Base-by-base conservation (phyloP, 2,329 filamentous ascomycete species). In the Chaetomiaceae sp. region DNA sequence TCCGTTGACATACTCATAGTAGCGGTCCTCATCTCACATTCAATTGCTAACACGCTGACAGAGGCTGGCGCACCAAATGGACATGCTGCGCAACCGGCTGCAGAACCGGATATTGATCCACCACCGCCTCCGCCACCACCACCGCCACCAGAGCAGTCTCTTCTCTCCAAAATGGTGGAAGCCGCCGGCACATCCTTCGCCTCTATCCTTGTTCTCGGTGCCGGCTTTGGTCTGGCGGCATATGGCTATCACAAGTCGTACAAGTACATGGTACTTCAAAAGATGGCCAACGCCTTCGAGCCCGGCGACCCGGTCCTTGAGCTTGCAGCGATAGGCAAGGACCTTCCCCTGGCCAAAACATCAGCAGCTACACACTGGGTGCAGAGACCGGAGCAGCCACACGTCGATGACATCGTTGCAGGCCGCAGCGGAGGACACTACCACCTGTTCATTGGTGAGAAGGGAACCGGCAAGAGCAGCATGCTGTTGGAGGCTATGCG, bases 401-500 rank as follows among this genome's bases (percentile, higher is more conserved):
- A 79, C 55, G 85, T 99, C 57, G 86, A 99, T 67, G 75, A 73
- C n/a, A 96, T 99, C 59, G 80, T 99, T 21, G 73, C 79, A 43
- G 94, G 94, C 1, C 71, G 76, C 2, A 76, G 82, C 25, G 75
- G 76, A 41, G 94, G 94, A 10, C 90, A 95, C 66, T 99, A 99
- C 66, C 89, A 94, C 69, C 78, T 99, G 2, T 75, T 99, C 2
- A 84, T 97, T 42, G 94, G 94, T 40, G 94, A 97, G 66, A 97
- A 99, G 72, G 94, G 94, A 5, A 95, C 89, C 0, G 94, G 94
- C 6, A 99, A 99, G 75, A 95, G 89, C 55, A 95, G 89, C 61
- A 97, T 99, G 94, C 74, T 99, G 30, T 64, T 99, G 18, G 90
- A 97, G 67, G 89, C 90, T 8, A 99, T 99, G 92, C 84, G 86